Base-by-base conservation (phyloP, 2,329 filamentous ascomycete species). In the Aspergillus pseudoviridinutans region DNA sequence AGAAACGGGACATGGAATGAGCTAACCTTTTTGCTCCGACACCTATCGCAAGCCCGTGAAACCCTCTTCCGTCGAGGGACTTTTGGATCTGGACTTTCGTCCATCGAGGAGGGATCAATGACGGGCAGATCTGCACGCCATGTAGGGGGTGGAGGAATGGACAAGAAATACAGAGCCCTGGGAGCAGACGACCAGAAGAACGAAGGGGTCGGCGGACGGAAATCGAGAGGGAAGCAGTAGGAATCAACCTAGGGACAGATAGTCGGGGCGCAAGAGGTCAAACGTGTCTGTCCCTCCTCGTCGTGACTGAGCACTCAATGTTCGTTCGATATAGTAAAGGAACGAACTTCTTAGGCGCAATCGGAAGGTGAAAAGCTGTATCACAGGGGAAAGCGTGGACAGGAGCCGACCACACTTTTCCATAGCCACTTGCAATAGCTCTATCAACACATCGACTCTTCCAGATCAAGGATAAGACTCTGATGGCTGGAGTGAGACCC, bases 11-110 rank as follows among this genome's bases (percentile, higher is more conserved):
- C 35, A 52, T 55, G 50, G 49, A 58, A 25, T 7, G 24, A 35
- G 65, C 64, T 56, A 50, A 72, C 71, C 63, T 77, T 77, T 61
- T 77, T 78, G 56, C 72, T 75, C 58, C 76, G 73, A 68, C 77
- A 79, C 49, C 76, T 71, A 59, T 77, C 73, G 61, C 77, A 79
- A 57, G 77, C 77, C 58, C 76, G 71, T 22, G 77, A 78, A 47
- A 79, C 76, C 66, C 77, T 75, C 68, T 78, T 76, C 50, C 77
- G 74, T 55, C 72, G 72, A 67, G 71, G 66, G 62, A 64, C 68
- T 66, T 71, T 74, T 9, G 63, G 58, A 61, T 74, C 71, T 25
- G 70, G 67, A 62, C 71, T 73, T 66, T 76, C 73, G 57, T 74
- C 70, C 68, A 76, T 76, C 58, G 64, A 68, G 60, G 68, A 67